phyloP scores from a whole-genome alignment of 148 eudicot species.

The Agrostemma githago region DNA sequence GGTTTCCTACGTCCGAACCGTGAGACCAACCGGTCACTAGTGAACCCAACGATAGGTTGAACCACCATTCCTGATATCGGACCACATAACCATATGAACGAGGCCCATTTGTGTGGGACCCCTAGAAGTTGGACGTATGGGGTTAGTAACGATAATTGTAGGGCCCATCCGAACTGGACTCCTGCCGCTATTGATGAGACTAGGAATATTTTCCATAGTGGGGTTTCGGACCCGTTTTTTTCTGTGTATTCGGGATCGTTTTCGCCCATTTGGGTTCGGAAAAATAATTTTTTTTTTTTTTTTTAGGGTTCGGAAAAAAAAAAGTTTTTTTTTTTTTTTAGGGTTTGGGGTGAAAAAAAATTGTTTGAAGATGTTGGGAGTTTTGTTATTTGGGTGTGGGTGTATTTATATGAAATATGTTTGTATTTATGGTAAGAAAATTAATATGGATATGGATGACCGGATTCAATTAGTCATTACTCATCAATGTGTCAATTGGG shows the following conservation, averaged over 20 bases:
- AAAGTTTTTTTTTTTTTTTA: too few species aligned
- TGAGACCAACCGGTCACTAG: slow-evolving; percentile 47
- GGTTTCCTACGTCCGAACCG: slow-evolving; percentile 76
- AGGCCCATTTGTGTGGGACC: slow-evolving; percentile 50
- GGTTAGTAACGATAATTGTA: slow-evolving; percentile 36
- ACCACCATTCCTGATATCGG: slow-evolving; percentile 83
- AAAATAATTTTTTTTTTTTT: too few species aligned
- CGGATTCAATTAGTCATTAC: background rate
- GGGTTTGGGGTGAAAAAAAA: too few species aligned
- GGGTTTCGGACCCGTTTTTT: slow-evolving; percentile 12
- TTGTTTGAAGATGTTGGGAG: too few species aligned
- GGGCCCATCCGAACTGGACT: slow-evolving; percentile 41
- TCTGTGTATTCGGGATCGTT: background rate
- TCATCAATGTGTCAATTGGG: background rate
- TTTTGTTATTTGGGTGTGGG: too few species aligned
- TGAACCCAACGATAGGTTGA: slow-evolving; percentile 72
- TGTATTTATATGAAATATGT: too few species aligned
- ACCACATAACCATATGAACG: slow-evolving; percentile 86
- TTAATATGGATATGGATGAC: background rate
- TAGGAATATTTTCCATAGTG: slow-evolving; percentile 30
- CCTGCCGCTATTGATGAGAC: slow-evolving; percentile 34
- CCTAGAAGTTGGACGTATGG: slow-evolving; percentile 42
- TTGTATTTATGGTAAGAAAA: background rate
- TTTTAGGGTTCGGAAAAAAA: too few species aligned
- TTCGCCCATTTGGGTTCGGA: background rate